Evolutionary conservation across 345 rosid genomes (phyloP).

Genomic region (Dipteronia sinensis): DNA sequence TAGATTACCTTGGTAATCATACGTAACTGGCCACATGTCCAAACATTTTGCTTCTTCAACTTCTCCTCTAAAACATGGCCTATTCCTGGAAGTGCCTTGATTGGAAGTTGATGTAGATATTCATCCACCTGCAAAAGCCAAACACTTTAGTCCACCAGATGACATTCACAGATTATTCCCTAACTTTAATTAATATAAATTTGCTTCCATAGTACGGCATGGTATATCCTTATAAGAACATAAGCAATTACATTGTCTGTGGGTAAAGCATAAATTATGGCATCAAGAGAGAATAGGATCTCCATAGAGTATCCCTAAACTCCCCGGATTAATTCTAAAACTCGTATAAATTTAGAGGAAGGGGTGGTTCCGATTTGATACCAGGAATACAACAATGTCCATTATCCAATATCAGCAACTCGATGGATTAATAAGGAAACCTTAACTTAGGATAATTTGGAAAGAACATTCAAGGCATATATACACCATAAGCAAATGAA

Average conservation of each 20-base stretch:
- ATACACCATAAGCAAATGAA: not conserved
- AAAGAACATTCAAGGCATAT: not conserved
- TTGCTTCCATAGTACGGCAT: not conserved
- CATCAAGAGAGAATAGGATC: not conserved
- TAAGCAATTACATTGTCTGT: not conserved
- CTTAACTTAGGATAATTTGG: not conserved
- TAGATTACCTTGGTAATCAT: constrained; percentile 66
- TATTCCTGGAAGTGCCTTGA: constrained; percentile 84
- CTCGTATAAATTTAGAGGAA: not conserved
- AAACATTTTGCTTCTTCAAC: constrained; percentile 63
- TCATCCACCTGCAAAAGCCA: constrained; percentile 61
- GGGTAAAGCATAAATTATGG: not conserved
- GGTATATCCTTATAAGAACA: not conserved
- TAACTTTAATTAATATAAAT: not conserved
- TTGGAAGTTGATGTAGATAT: constrained; percentile 66
- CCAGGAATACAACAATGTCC: not conserved
- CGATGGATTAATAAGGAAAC: not conserved
- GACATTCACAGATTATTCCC: constrained; percentile 5
- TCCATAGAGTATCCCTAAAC: not conserved
- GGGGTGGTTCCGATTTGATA: not conserved
- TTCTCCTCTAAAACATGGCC: constrained; percentile 81
- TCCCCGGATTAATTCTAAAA: not conserved
- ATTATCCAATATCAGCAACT: not conserved
- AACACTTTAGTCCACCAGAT: constrained; percentile 19
- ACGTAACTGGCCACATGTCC: constrained; percentile 77